These are phyloP conservation scores for Trypanosoma caninum DNA, from an alignment of 208 protist species.

Conservation along the genomic window DNA sequence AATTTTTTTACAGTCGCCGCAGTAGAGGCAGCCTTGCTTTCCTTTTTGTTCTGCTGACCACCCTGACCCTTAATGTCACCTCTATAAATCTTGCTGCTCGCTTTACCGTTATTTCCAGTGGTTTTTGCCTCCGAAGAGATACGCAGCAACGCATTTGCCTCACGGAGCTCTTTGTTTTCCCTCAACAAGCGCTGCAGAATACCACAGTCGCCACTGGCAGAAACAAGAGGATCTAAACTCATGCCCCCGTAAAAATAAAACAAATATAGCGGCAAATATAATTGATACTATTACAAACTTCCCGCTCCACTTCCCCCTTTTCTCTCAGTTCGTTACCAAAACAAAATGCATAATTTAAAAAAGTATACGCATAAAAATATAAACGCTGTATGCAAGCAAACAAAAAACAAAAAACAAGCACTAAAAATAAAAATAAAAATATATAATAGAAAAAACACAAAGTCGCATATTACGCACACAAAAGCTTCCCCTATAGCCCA, in stretches of 20 bases:
- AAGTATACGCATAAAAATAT: too few species aligned
- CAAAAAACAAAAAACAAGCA: too few species aligned
- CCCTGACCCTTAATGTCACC: background rate
- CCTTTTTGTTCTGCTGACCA: background rate
- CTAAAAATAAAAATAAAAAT: too few species aligned
- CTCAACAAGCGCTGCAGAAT: constrained; percentile 50
- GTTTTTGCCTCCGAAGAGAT: constrained; percentile 25
- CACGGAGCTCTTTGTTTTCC: constrained; percentile 63
- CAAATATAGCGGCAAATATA: background rate
- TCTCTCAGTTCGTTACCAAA: too few species aligned
- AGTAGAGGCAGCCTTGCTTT: background rate
- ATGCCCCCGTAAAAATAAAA: constrained; percentile 7
- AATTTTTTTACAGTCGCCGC: constrained; percentile 4
- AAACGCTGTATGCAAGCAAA: too few species aligned
- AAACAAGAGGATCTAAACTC: constrained; percentile 13
- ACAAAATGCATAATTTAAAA: background rate
- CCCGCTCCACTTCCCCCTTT: too few species aligned
- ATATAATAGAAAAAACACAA: too few species aligned
- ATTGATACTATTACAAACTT: background rate
- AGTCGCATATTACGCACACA: too few species aligned
- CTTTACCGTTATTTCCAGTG: constrained; percentile 1
- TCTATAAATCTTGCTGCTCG: background rate
- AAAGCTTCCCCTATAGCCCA: too few species aligned
- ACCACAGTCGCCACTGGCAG: background rate
- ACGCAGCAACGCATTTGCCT: constrained; percentile 39